Evolutionary conservation across 768 basidiomycete species (phyloP).

Genomic region (Xerocomellus chrysenteron): DNA sequence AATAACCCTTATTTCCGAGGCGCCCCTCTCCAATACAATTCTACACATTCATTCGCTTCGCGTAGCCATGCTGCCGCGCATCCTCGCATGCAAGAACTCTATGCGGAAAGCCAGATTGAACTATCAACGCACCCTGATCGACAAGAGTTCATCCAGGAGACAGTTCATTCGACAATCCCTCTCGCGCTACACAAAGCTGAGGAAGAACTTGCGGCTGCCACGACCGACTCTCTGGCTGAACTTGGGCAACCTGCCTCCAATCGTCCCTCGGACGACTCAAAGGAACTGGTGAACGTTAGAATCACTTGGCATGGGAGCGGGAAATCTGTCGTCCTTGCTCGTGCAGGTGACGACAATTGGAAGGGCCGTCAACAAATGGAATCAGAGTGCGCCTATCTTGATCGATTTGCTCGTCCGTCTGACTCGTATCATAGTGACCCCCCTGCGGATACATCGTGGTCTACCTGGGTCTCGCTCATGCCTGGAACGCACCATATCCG

Average conservation of each 20-base stretch:
- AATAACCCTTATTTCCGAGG: slow-evolving; percentile 36
- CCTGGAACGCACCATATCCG: slow-evolving; percentile 94
- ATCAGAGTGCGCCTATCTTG: slow-evolving; percentile 48
- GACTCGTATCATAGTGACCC: slow-evolving; percentile 27
- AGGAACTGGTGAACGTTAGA: slow-evolving; percentile 41
- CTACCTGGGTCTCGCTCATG: slow-evolving; percentile 51
- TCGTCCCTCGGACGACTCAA: slow-evolving; percentile 28
- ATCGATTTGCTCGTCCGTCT: slow-evolving; percentile 12
- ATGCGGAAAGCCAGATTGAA: slow-evolving; percentile 37
- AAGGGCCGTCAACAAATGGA: slow-evolving; percentile 66
- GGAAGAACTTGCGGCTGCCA: slow-evolving; percentile 21
- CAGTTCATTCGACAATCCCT: slow-evolving; percentile 64
- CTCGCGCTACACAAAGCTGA: slow-evolving; percentile 45
- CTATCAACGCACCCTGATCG: slow-evolving; percentile 30
- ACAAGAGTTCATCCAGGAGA: slow-evolving; percentile 51
- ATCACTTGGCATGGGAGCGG: slow-evolving; percentile 70
- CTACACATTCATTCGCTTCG: slow-evolving; percentile 43
- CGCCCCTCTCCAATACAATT: slow-evolving; percentile 39
- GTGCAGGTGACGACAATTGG: slow-evolving; percentile 77
- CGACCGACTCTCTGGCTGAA: slow-evolving; percentile 13
- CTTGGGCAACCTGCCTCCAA: slow-evolving; percentile 19
- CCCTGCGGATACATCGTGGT: slow-evolving; percentile 37
- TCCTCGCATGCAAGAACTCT: slow-evolving; percentile 47
- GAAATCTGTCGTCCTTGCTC: slow-evolving; percentile 60
- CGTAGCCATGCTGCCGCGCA: slow-evolving; percentile 35